Evolutionary conservation across 169 alveolate species (phyloP).

Genomic region (Cryptosporidium andersoni): DNA sequence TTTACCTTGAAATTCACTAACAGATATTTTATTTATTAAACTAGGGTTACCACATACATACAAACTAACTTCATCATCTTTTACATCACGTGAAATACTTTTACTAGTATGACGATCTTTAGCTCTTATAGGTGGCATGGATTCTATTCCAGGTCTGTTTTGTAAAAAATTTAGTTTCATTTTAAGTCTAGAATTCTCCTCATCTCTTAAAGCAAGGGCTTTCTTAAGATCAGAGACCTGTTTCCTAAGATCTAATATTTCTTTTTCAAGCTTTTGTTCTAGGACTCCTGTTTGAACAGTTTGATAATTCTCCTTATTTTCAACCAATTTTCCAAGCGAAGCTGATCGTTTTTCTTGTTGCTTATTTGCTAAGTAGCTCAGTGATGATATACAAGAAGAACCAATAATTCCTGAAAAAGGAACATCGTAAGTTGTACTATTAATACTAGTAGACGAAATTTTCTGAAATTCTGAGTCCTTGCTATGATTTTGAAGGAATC

Average conservation of each 20-base stretch:
- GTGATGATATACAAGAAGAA: not conserved
- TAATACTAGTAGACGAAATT: not conserved
- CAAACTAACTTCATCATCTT: constrained; percentile 9
- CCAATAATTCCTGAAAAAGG: not conserved
- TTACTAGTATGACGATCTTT: constrained; percentile 10
- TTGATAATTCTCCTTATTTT: constrained; percentile 5
- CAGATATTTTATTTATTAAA: not conserved
- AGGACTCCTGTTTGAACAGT: not conserved
- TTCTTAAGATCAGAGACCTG: constrained; percentile 56
- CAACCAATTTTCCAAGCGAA: not conserved
- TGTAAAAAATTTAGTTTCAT: constrained; percentile 27
- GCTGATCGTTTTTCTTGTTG: not conserved
- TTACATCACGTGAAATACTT: not conserved
- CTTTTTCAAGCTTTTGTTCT: constrained; percentile 36
- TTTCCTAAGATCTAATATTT: constrained; percentile 41
- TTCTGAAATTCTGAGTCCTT: not conserved
- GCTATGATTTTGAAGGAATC: not conserved
- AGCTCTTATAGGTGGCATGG: constrained; percentile 60
- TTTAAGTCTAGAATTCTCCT: constrained; percentile 23
- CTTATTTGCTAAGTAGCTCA: not conserved
- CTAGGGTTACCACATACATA: constrained; percentile 35
- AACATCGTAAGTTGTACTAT: not conserved
- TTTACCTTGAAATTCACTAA: constrained; percentile 9
- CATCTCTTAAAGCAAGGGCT: constrained; percentile 21
- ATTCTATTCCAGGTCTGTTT: constrained; percentile 12